phyloP scores from a whole-genome alignment of 331 rosid species.

The Acacia pycnantha region DNA sequence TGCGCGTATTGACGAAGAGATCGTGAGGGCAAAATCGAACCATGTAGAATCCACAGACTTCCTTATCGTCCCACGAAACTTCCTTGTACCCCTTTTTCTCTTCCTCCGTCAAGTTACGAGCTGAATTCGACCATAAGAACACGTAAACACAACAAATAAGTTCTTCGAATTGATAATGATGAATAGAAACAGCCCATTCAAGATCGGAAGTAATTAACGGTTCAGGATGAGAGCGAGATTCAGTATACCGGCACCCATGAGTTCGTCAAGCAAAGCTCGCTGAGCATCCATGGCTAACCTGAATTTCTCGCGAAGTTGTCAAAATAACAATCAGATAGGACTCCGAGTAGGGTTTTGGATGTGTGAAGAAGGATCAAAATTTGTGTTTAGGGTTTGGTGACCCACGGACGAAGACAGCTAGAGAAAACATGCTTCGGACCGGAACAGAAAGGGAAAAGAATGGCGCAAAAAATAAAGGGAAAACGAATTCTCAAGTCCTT shows the following conservation, averaged over 20 bases:
- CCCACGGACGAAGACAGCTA: not conserved
- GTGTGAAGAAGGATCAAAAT: not conserved
- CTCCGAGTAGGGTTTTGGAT: not conserved
- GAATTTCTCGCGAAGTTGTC: not conserved
- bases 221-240: not conserved
- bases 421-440: not conserved
- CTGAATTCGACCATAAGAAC: slow-evolving; percentile 40
- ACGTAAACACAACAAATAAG: not conserved
- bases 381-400: not conserved
- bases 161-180: not conserved
- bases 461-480: not conserved
- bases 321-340: not conserved
- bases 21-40: slow-evolving; percentile 98
- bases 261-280: slow-evolving; percentile 97
- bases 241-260: slow-evolving; percentile 88
- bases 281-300: slow-evolving; percentile 86
- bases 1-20: slow-evolving; percentile 94
- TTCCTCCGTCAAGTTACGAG: slow-evolving; percentile 95
- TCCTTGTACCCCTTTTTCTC: slow-evolving; percentile 89
- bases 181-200: not conserved
- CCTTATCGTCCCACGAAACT: slow-evolving; percentile 89
- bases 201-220: not conserved
- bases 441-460: not conserved
- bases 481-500: no score
- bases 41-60: slow-evolving; percentile 90